A percentile compares a stretch with the other conserved stretches of the same genome.
Evolutionary conservation across 108 stramenopile species (phyloP).

Genomic region (Cyclotella kingstonii): DNA sequence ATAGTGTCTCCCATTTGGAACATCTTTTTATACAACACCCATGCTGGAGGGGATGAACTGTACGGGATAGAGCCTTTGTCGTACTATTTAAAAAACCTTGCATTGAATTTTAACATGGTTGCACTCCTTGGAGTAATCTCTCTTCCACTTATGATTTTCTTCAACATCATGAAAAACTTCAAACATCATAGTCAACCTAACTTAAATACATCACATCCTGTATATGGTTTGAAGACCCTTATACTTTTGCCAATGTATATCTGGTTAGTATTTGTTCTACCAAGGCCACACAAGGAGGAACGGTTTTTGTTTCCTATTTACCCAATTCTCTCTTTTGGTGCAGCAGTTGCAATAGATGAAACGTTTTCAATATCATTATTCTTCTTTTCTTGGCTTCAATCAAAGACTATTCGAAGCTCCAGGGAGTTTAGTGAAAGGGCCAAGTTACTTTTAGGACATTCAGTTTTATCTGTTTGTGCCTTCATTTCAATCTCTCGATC

Average conservation of each 20-base stretch:
- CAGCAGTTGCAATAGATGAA: slow-evolving; percentile 32
- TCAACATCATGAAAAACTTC: slow-evolving; percentile 2
- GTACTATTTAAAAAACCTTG: slow-evolving; percentile 92
- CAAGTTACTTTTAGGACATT: slow-evolving; percentile 5
- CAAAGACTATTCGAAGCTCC: not conserved
- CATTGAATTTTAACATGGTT: slow-evolving; percentile 87
- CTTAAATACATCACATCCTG: not conserved
- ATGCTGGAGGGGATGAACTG: slow-evolving; percentile 87
- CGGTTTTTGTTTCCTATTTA: slow-evolving; percentile 93
- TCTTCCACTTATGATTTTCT: slow-evolving; percentile 23
- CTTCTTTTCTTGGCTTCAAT: not conserved
- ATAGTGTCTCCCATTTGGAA: slow-evolving; percentile 66
- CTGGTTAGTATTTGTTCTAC: slow-evolving; percentile 81
- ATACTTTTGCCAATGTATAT: slow-evolving; percentile 61
- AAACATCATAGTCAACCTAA: not conserved
- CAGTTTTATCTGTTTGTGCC: slow-evolving; percentile 34
- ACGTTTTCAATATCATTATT: not conserved
- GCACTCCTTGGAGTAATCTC: slow-evolving; percentile 50
- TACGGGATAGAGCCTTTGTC: slow-evolving; percentile 94
- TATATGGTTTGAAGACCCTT: slow-evolving; percentile 19
- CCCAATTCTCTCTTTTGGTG: slow-evolving; percentile 65
- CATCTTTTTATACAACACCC: slow-evolving; percentile 79
- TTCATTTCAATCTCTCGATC: slow-evolving; percentile 58
- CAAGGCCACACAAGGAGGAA: slow-evolving; percentile 97
- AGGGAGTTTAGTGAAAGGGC: not conserved